Evolutionary conservation across 1,284 basidiomycete genomes (phyloP), one percentile per base, ranked within the genome.

Genomic region (Hemileia vastatrix): DNA sequence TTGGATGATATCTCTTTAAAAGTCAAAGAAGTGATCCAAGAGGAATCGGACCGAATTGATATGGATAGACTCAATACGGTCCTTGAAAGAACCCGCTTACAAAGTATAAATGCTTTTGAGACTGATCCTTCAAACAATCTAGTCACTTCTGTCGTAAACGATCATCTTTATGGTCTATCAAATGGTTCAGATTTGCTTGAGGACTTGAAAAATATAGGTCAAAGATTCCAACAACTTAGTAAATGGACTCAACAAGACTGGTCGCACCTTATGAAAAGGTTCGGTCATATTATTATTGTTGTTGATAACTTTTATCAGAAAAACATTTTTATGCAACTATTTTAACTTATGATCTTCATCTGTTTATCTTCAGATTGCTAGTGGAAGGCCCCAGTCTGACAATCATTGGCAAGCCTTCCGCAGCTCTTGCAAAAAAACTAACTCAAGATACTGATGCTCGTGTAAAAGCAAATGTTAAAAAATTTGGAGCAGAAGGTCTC

Each of bases 1-100:
- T 80, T 98, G 24, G 81, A 87, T 36, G 78, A 76, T 4, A 88
- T 98, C 69, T 83, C 85, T 61, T 78, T 78, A 45, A 84, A 83
- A 72, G 79, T 98, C 51, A 83, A 83, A 69, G 79, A 78, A 1
- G 87, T 88, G 68, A 79, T 99, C 33, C 76, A 80, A 67, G 82
- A 83, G 50, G 87, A 82, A 19, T 73, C 81, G 19, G 83, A 87
- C 61, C 90, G 88, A 3, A 80, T 98, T 61, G 90, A 98, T 77
- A 93, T 97, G 87, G 81, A 86, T 32, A 81, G 95, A 24, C 96
- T 99, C 86, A 77, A 77, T 18, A 87, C 89, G 83, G 81, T 96
- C 19, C 85, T 99, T 60, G 83, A 86, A 67, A 80, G 92, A 40
- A 27, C 57, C 6, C 52, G 50, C 13, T 48, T 71, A 2, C 64